Evolutionary conservation across 2,329 filamentous ascomycete genomes (phyloP).

Genomic region (Colletotrichum plurivorum): DNA sequence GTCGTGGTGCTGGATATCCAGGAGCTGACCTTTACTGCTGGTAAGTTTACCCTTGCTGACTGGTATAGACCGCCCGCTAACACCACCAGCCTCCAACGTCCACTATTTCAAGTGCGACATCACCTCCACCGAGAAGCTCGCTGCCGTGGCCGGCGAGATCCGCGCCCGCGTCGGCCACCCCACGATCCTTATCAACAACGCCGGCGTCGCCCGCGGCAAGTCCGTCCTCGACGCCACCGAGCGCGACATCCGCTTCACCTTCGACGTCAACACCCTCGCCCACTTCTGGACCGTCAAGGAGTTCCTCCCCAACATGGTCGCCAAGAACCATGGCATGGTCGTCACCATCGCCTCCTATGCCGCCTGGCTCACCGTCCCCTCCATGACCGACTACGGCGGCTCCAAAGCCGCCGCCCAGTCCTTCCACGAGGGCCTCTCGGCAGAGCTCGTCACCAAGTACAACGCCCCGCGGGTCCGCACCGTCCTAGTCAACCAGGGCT

Average conservation of each 20-base stretch:
- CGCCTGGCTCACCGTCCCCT: constrained; percentile 71
- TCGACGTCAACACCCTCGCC: constrained; percentile 78
- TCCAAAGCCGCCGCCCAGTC: constrained; percentile 76
- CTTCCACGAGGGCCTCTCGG: constrained; percentile 77
- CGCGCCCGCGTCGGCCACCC: constrained; percentile 72
- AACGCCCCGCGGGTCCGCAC: constrained; percentile 75
- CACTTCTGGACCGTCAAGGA: constrained; percentile 77
- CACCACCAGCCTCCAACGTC: constrained; percentile 63
- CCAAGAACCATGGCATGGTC: constrained; percentile 78
- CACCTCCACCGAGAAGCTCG: constrained; percentile 68
- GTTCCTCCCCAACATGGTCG: constrained; percentile 77
- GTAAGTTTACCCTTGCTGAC: constrained; percentile 50
- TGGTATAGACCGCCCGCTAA: neutral
- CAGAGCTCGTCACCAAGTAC: constrained; percentile 72
- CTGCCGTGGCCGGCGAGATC: constrained; percentile 65
- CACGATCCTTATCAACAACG: constrained; percentile 81
- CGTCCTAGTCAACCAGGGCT: constrained; percentile 75
- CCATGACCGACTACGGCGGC: constrained; percentile 76
- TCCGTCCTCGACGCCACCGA: constrained; percentile 72
- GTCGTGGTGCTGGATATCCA: constrained; percentile 82
- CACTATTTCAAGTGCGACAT: constrained; percentile 80
- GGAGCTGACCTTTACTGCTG: constrained; percentile 64
- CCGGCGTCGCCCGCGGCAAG: constrained; percentile 74
- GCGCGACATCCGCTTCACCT: constrained; percentile 74
- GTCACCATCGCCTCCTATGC: constrained; percentile 79